These are phyloP conservation scores for Cercophora samala DNA, from an alignment of 495 filamentous ascomycete species.

Conservation along the genomic window DNA sequence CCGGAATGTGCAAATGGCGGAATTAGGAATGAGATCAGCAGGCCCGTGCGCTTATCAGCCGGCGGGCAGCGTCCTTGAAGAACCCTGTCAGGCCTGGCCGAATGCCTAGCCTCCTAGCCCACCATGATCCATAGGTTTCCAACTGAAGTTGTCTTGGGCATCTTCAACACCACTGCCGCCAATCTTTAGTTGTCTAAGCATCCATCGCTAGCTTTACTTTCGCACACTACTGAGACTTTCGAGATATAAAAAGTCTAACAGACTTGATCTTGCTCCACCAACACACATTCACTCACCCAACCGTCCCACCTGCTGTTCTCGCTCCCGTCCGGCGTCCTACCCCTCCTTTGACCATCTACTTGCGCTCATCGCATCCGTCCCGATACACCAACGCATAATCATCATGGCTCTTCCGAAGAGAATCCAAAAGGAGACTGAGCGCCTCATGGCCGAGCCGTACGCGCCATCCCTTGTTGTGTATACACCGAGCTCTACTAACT, in stretches of 20 bases:
- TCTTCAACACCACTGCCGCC: constrained; percentile 1
- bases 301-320: not conserved
- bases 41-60: not conserved
- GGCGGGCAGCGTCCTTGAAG: not conserved
- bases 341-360: not conserved
- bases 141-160: constrained; percentile 1
- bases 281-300: not conserved
- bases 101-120: too few relatives aligned
- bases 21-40: not conserved
- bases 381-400: not conserved
- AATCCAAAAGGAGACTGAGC: constrained; percentile 98
- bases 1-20: not conserved
- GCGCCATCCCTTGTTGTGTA: constrained; percentile 28
- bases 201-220: not conserved
- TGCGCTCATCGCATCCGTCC: not conserved
- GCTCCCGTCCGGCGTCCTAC: not conserved
- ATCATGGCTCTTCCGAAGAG: constrained; percentile 83
- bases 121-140: constrained; percentile 1
- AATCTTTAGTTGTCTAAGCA: not conserved
- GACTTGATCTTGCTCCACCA: not conserved
- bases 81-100: not conserved
- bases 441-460: constrained; percentile 94
- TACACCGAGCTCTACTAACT: constrained; percentile 16
- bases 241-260: not conserved
- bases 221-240: not conserved